Evolutionary conservation across 805 yeast genomes (phyloP).

Genomic region (Kazachstania viticola): DNA sequence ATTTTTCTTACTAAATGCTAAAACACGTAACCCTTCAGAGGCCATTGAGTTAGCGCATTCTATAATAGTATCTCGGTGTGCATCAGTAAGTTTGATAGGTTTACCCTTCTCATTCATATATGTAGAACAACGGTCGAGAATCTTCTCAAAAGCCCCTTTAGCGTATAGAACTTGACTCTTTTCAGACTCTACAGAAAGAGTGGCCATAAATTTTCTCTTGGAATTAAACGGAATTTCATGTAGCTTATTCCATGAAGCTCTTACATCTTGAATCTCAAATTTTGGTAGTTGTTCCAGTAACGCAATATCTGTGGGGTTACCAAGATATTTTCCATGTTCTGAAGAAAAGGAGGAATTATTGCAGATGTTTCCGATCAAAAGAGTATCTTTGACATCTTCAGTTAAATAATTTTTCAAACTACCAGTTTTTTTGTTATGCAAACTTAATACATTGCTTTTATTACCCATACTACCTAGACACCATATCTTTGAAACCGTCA

Average conservation of each 20-base stretch:
- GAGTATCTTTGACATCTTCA: constrained; percentile 40
- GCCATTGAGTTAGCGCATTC: constrained; percentile 59
- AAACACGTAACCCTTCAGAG: constrained; percentile 71
- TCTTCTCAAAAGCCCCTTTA: constrained; percentile 84
- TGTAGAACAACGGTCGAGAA: constrained; percentile 48
- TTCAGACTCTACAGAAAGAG: constrained; percentile 46
- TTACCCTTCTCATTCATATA: constrained; percentile 52
- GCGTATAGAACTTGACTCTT: constrained; percentile 51
- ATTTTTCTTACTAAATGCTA: constrained; percentile 59
- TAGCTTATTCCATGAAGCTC: constrained; percentile 45
- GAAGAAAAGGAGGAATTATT: constrained; percentile 61
- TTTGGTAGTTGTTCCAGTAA: constrained; percentile 60
- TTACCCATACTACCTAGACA: constrained; percentile 46
- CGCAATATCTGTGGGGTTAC: constrained; percentile 95
- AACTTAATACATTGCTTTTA: constrained; percentile 26
- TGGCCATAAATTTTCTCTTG: constrained; percentile 82
- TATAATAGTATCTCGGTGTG: constrained; percentile 35
- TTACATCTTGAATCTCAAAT: constrained; percentile 62
- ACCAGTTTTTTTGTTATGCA: constrained; percentile 36
- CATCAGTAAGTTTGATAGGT: constrained; percentile 44
- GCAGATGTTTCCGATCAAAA: constrained; percentile 63
- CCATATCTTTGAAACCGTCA: constrained; percentile 84
- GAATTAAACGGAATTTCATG: constrained; percentile 82
- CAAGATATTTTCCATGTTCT: constrained; percentile 63
- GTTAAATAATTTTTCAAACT: constrained; percentile 36